Evolutionary conservation across 129 eudicot species (phyloP).

Genomic region (Glebionis coronaria): DNA sequence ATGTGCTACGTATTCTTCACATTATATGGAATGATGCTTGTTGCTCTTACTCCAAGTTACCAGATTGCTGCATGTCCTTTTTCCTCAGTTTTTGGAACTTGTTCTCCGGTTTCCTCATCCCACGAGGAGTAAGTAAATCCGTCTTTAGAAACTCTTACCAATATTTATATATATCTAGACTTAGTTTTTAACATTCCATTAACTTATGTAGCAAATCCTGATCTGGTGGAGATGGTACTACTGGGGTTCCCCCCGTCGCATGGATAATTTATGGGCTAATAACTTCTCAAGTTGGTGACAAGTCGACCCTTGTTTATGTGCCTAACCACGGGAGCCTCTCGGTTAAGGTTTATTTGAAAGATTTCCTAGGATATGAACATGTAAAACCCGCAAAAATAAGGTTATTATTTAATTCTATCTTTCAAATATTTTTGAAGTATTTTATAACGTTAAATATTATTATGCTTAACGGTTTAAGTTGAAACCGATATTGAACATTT

Average conservation of each 20-base stretch:
- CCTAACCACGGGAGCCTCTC: conserved; percentile 40
- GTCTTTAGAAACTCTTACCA: background rate
- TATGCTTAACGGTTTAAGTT: too few relatives aligned
- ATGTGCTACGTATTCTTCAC: conserved; percentile 85
- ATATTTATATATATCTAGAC: background rate
- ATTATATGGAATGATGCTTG: conserved; percentile 87
- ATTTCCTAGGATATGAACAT: conserved; percentile 52
- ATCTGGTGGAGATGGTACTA: conserved; percentile 98
- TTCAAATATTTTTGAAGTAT: too few relatives aligned
- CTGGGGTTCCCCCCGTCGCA: conserved; percentile 87
- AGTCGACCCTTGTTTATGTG: conserved; percentile 31
- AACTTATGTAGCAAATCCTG: conserved; percentile 58
- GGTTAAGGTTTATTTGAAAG: conserved; percentile 46
- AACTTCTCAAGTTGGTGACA: conserved; percentile 68
- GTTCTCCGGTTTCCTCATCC: conserved; percentile 79
- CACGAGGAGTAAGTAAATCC: conserved; percentile 46
- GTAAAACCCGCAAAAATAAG: too few relatives aligned
- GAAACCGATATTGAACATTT: too few relatives aligned
- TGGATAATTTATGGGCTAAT: conserved; percentile 86
- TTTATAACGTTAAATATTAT: too few relatives aligned
- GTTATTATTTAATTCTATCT: too few relatives aligned
- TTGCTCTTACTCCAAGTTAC: conserved; percentile 74
- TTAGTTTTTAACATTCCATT: background rate
- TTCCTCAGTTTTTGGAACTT: conserved; percentile 88
- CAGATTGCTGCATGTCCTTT: conserved; percentile 89